A percentile compares a stretch with the other conserved stretches of the same genome.
phyloP scores from a whole-genome alignment of 139 green algal genomes.

The Picochlorum costavermella region DNA sequence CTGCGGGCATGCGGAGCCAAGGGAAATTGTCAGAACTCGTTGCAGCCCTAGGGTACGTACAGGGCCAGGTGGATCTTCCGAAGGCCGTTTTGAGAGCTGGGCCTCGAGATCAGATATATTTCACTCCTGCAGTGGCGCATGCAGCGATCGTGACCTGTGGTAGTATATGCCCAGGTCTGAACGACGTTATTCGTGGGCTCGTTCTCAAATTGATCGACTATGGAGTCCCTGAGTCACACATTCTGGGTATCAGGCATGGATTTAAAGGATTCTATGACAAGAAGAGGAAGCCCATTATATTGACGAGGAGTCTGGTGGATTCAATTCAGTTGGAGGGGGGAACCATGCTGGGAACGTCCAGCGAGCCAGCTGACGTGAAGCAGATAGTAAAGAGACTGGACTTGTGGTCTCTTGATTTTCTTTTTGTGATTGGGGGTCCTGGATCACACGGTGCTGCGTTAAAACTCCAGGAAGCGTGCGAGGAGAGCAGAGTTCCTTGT shows the following conservation, averaged over 20 bases:
- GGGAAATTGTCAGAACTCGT: background rate
- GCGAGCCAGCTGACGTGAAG: slow-evolving; percentile 77
- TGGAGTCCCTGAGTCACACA: slow-evolving; percentile 74
- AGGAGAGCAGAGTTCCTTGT: slow-evolving; percentile 54
- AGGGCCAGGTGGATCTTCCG: slow-evolving; percentile 3
- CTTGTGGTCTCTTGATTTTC: slow-evolving; percentile 92
- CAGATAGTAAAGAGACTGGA: slow-evolving; percentile 93
- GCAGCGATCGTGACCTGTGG: slow-evolving; percentile 86
- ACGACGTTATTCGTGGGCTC: slow-evolving; percentile 86
- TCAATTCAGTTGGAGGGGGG: slow-evolving; percentile 93
- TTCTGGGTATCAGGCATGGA: slow-evolving; percentile 83
- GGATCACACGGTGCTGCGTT: slow-evolving; percentile 74
- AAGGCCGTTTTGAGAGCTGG: slow-evolving; percentile 17
- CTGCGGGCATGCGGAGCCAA: slow-evolving; percentile 9
- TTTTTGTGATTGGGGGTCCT: slow-evolving; percentile 90
- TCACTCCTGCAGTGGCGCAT: slow-evolving; percentile 60
- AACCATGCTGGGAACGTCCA: slow-evolving; percentile 89
- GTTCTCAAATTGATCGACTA: slow-evolving; percentile 67
- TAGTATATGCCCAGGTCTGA: slow-evolving; percentile 93
- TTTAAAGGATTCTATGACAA: slow-evolving; percentile 76
- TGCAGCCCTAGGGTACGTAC: background rate
- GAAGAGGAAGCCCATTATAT: slow-evolving; percentile 58
- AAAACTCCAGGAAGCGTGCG: slow-evolving; percentile 61
- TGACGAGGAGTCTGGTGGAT: slow-evolving; percentile 75
- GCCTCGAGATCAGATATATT: slow-evolving; percentile 59